Base-by-base conservation (phyloP, 225 moss, liverwort and hornwort genomes). In the Ulota crispa region DNA sequence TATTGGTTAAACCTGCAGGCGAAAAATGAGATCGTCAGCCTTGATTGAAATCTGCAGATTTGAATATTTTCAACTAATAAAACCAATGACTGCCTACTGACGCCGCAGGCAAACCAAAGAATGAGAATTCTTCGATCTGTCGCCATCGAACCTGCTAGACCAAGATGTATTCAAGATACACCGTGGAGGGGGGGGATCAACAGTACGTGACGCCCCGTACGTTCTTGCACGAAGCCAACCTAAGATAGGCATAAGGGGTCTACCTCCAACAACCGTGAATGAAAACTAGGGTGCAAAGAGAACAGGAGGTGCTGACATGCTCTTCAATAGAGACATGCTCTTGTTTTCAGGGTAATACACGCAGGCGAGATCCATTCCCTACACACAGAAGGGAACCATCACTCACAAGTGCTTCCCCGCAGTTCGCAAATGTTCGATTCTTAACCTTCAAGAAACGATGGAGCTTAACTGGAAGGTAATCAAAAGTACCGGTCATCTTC, bases 401-500 rank as follows among this genome's bases (percentile, higher is more conserved):
- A 87, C 81, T 87, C 84, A 65, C 84, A 69, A 64, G 81, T 81
- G 75, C 81, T 81, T 78, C 82, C 81, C 85, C 75, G 61, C 80
- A 83, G 76, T 77, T 41, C 65, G 39, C 62, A 68, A 57, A 42
- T 70, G 57, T 80, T 61, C 69, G 3, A 63, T 67, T 73, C 15
- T 71, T 70, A 59, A 20, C 20, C 83, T 80, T n/a, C 76, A 82
- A 82, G 68, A 37, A 41, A 69, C 68, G 37, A 73, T 62, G 68
- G 21, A 75, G 59, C 84, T 70, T 10, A 73, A 77, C 43, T 34
- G 28, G 47, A 26, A 47, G 72, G 77, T 32, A 50, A 47, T 20
- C 12, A 59, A 53, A 78, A 87, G 68, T 83, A 97, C 97, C 94
- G 86, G 80, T 98, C 97, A 85, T 98, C 94, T 81, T 98, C 97